A percentile compares a stretch with the other conserved stretches of the same genome.
Evolutionary conservation across 208 protist genomes (phyloP).

Genomic region (Trypanosoma mega): DNA sequence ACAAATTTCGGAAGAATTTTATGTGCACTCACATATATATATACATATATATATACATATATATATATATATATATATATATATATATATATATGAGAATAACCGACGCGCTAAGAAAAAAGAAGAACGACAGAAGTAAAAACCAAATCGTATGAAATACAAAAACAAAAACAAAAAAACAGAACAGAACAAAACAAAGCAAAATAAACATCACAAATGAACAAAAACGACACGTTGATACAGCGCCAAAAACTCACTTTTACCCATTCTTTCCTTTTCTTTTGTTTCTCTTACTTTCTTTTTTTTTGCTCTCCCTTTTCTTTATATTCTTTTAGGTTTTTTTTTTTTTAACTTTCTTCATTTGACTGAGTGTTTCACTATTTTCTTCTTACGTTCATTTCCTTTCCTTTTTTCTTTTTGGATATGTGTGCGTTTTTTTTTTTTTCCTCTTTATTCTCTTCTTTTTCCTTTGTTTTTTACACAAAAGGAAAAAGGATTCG

Average conservation of each 20-base stretch:
- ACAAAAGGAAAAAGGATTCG: not conserved
- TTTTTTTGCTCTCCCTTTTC: not conserved
- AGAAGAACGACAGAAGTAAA: not conserved
- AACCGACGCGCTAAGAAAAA: too few relatives aligned
- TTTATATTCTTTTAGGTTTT: not conserved
- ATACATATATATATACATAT: not conserved
- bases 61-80: not conserved
- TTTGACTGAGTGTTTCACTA: not conserved
- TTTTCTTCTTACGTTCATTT: not conserved
- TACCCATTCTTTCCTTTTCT: not conserved
- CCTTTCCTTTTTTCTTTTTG: constrained; percentile 1
- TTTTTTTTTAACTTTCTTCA: not conserved
- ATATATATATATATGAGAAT: not conserved
- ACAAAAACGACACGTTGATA: too few relatives aligned
- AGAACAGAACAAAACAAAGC: too few relatives aligned
- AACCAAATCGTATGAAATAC: not conserved
- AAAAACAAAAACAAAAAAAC: not conserved
- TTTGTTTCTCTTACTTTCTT: constrained; percentile 5
- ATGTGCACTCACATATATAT: not conserved
- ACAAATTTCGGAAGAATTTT: not conserved
- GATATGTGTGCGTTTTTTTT: not conserved
- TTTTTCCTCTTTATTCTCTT: not conserved
- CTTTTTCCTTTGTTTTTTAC: not conserved
- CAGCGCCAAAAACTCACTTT: too few relatives aligned
- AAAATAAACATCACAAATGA: not conserved